Evolutionary conservation across 2,329 filamentous ascomycete species (phyloP).

Genomic region (Phoma herbarum): DNA sequence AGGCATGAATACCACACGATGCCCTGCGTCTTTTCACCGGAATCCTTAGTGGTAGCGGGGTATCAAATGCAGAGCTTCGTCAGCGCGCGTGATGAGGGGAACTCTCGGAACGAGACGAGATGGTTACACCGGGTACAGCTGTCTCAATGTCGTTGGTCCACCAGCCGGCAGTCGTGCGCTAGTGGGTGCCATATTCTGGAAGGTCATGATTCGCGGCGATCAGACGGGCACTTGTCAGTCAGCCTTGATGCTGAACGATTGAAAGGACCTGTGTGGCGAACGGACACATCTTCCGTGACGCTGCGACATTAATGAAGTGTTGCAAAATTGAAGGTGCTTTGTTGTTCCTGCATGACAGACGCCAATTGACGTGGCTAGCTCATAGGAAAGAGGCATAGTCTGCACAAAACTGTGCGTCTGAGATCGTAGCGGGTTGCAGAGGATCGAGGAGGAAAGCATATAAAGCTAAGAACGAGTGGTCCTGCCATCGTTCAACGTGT

Average conservation of each 20-base stretch:
- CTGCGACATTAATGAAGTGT: slow-evolving; percentile 42
- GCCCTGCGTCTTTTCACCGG: slow-evolving; percentile 40
- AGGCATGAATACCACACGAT: slow-evolving; percentile 19
- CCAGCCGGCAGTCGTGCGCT: slow-evolving; percentile 28
- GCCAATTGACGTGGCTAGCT: slow-evolving; percentile 48
- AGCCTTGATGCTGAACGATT: slow-evolving; percentile 27
- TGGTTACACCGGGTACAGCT: slow-evolving; percentile 48
- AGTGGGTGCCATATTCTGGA: slow-evolving; percentile 36
- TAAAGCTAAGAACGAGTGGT: slow-evolving; percentile 29
- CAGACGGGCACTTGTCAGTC: slow-evolving; percentile 28
- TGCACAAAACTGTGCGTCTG: slow-evolving; percentile 18
- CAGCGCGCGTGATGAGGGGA: slow-evolving; percentile 35
- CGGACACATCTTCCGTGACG: slow-evolving; percentile 40
- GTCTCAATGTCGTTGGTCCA: slow-evolving; percentile 44
- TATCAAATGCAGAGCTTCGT: slow-evolving; percentile 31
- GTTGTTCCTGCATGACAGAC: slow-evolving; percentile 50
- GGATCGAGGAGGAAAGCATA: slow-evolving; percentile 22
- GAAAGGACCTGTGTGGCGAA: slow-evolving; percentile 35
- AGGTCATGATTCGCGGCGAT: slow-evolving; percentile 34
- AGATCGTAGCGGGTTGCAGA: slow-evolving; percentile 26
- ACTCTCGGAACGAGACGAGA: slow-evolving; percentile 32
- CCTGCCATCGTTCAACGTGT: slow-evolving; percentile 32
- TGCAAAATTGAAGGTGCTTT: slow-evolving; percentile 35
- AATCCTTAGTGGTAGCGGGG: slow-evolving; percentile 30
- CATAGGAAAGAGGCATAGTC: slow-evolving; percentile 28